Conservation (phyloP, 768 basidiomycete genomes). For the Fomitopsis serialis region DNA sequence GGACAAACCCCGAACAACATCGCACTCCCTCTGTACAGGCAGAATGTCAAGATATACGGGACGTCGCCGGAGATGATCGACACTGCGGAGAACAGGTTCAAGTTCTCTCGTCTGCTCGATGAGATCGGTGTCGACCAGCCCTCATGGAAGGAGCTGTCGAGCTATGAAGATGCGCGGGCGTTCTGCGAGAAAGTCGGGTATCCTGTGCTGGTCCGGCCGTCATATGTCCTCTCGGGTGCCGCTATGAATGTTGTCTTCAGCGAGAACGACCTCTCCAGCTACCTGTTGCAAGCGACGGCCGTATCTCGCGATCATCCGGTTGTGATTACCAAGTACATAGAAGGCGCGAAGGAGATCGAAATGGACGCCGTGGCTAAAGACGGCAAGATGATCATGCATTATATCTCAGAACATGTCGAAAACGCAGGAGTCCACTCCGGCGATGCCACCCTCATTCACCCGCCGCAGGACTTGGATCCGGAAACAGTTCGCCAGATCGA, state of each 20-base stretch:
- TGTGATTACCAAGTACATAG: slow-evolving; percentile 98
- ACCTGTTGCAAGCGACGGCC: slow-evolving; percentile 90
- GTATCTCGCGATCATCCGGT: slow-evolving; percentile 96
- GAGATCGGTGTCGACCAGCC: slow-evolving; percentile 99
- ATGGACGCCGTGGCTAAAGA: slow-evolving; percentile 98
- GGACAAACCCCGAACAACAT: slow-evolving; percentile 99
- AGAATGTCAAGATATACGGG: slow-evolving; percentile 97
- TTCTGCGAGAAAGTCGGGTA: slow-evolving; percentile 95
- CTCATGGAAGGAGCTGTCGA: slow-evolving; percentile 93
- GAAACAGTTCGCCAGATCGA: slow-evolving; percentile 95
- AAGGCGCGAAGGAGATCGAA: slow-evolving; percentile 99
- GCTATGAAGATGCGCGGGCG: slow-evolving; percentile 76
- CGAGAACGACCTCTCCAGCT: slow-evolving; percentile 83
- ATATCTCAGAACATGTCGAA: slow-evolving; percentile 98
- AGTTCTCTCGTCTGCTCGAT: slow-evolving; percentile 96
- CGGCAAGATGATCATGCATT: slow-evolving; percentile 99
- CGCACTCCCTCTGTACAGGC: slow-evolving; percentile 88
- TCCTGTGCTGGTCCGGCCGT: slow-evolving; percentile 94
- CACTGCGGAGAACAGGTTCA: slow-evolving; percentile 98
- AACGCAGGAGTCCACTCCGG: slow-evolving; percentile 99
- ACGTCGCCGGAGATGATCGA: slow-evolving; percentile 99
- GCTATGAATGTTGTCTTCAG: slow-evolving; percentile 99
- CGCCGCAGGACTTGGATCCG: slow-evolving; percentile 96
- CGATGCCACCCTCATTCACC: slow-evolving; percentile 96
- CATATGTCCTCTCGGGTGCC: slow-evolving; percentile 98